These are phyloP conservation scores for Nakazawaea wyomingensis DNA, from an alignment of 805 yeast genomes.

Conservation along the genomic window DNA sequence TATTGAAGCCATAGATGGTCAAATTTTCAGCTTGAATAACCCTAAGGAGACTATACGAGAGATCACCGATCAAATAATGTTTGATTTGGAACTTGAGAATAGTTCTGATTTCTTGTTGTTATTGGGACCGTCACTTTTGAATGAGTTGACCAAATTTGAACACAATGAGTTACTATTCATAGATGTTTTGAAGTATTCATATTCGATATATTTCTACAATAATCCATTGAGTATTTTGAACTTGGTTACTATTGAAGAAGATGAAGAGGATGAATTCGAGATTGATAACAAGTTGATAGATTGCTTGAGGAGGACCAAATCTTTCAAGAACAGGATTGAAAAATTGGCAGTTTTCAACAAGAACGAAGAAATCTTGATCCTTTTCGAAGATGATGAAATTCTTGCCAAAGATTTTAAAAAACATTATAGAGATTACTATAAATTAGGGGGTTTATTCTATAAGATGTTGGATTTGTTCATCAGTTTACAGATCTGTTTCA, in stretches of 20 bases:
- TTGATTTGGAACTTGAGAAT: constrained; percentile 18
- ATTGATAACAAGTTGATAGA: constrained; percentile 1
- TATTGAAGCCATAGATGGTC: constrained; percentile 20
- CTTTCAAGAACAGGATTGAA: constrained; percentile 4
- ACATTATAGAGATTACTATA: constrained; percentile 4
- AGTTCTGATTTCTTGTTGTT: constrained; percentile 4
- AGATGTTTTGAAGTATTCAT: constrained; percentile 9
- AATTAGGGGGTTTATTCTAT: not conserved
- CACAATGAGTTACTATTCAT: constrained; percentile 8
- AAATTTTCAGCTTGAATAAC: constrained; percentile 25
- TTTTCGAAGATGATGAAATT: constrained; percentile 1
- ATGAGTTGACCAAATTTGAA: constrained; percentile 38
- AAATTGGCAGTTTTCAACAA: not conserved
- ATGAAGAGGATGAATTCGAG: constrained; percentile 4
- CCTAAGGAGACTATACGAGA: constrained; percentile 25
- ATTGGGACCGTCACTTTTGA: constrained; percentile 38
- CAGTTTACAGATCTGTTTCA: not conserved
- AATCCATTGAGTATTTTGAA: constrained; percentile 10
- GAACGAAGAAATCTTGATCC: not conserved
- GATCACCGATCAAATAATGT: constrained; percentile 26
- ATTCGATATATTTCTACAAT: constrained; percentile 12
- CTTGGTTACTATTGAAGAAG: constrained; percentile 2
- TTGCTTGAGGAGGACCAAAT: constrained; percentile 5
- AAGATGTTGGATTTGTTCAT: constrained; percentile 10
- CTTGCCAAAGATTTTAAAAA: constrained; percentile 4